These are phyloP conservation scores for Chlorella vulgaris DNA, from an alignment of 139 green algal genomes.

Conservation along the genomic window DNA sequence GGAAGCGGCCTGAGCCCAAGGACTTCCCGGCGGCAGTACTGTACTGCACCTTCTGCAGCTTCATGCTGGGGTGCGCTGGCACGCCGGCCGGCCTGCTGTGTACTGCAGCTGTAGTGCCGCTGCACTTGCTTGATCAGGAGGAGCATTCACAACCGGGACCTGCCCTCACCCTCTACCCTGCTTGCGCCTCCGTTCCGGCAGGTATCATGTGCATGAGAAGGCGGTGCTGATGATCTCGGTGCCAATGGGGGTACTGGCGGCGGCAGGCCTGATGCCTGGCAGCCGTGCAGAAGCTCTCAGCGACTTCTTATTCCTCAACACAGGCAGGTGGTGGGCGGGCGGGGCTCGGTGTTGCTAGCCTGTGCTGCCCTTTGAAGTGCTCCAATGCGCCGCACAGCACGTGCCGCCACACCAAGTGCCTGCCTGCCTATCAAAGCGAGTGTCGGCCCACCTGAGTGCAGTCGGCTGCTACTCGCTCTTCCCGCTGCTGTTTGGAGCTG, in stretches of 20 bases:
- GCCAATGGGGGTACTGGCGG: conserved; percentile 49
- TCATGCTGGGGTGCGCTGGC: conserved; percentile 77
- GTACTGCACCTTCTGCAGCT: conserved; percentile 75
- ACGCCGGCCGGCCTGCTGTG: not conserved
- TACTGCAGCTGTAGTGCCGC: no score
- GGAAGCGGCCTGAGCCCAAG: conserved; percentile 38
- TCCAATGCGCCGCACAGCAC: no score
- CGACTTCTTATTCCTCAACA: conserved; percentile 63
- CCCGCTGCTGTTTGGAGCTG: conserved; percentile 78
- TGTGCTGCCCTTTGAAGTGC: no score
- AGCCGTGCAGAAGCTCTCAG: conserved; percentile 13
- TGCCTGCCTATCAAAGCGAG: no score
- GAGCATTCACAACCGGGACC: no score
- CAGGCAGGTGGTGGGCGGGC: not conserved
- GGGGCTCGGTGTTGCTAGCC: no score
- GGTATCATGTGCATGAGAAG: conserved; percentile 99
- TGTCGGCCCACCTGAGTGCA: no score
- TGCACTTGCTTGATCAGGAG: no score
- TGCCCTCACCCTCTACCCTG: no score
- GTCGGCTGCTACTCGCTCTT: conserved; percentile 71
- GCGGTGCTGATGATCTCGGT: conserved; percentile 79
- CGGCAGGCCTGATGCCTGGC: conserved; percentile 6
- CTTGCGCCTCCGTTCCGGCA: conserved; percentile 55
- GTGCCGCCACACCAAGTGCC: no score
- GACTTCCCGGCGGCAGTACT: conserved; percentile 48